These are phyloP conservation scores for Orbilia ellipsospora DNA, from an alignment of 2,329 filamentous ascomycete genomes.

Conservation along the genomic window DNA sequence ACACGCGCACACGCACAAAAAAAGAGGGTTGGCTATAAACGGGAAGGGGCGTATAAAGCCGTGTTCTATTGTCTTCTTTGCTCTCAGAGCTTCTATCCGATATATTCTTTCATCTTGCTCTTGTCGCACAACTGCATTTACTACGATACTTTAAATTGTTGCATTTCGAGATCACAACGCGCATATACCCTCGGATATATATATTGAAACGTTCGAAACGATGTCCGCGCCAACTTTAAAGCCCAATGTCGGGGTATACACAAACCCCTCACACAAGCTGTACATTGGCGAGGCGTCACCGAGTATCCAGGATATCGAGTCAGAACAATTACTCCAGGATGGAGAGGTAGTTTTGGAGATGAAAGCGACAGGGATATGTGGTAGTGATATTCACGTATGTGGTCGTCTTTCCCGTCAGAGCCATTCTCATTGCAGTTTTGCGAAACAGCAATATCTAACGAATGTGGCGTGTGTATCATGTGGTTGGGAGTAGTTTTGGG, in stretches of 20 bases:
- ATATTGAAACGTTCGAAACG: neutral
- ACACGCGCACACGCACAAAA: neutral
- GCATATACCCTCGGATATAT: neutral
- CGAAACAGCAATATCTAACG: neutral
- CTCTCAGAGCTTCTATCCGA: too few species aligned
- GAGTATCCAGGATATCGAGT: conserved; percentile 77
- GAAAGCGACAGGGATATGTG: conserved; percentile 96
- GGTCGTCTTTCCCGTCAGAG: neutral
- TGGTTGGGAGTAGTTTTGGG: conserved; percentile 81
- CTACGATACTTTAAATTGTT: conserved; percentile 3
- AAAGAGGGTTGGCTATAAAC: too few species aligned
- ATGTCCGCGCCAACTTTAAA: conserved; percentile 67
- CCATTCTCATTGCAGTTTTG: conserved; percentile 5
- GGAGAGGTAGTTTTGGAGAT: conserved; percentile 84
- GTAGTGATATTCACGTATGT: conserved; percentile 67
- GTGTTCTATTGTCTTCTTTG: conserved; percentile 1
- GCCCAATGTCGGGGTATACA: conserved; percentile 95
- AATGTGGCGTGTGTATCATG: conserved; percentile 1
- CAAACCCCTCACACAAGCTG: conserved; percentile 89
- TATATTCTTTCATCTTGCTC: too few species aligned
- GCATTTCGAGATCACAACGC: conserved; percentile 39
- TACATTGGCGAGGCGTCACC: conserved; percentile 86
- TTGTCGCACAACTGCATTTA: neutral
- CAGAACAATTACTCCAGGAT: conserved; percentile 62
- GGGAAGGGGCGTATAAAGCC: neutral